Percentiles rank a stretch among this genome's conserved stretches.
Conservation (phyloP, 306 rosid species). For the Sindora glabra region DNA sequence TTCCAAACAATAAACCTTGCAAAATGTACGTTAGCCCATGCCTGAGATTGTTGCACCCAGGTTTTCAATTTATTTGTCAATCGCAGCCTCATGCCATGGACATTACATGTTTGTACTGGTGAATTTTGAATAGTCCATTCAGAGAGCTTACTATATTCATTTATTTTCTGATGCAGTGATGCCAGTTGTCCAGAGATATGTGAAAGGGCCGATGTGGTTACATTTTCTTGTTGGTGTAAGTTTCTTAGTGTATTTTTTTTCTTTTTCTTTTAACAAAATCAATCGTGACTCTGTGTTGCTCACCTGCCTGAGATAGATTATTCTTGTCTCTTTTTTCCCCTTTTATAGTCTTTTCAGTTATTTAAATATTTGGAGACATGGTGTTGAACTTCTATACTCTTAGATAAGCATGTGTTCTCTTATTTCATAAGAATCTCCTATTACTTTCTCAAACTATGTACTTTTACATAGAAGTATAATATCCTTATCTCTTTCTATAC, state of each 20-base stretch:
- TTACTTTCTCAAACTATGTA: too few species aligned
- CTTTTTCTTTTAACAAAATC: too few species aligned
- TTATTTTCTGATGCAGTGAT: constrained; percentile 52
- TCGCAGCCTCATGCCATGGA: neutral
- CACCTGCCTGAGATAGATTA: neutral
- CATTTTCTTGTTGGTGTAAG: constrained; percentile 91
- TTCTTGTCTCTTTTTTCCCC: neutral
- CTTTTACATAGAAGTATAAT: too few species aligned
- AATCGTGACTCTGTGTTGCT: neutral
- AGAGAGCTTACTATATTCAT: neutral
- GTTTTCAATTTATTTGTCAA: neutral
- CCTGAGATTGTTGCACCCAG: neutral
- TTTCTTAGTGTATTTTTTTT: constrained; percentile 7
- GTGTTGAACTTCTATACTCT: too few species aligned
- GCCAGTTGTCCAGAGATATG: constrained; percentile 57
- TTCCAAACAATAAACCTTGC: neutral
- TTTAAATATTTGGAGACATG: too few species aligned
- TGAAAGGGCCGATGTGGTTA: constrained; percentile 94
- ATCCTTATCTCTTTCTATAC: too few species aligned
- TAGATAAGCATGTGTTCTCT: too few species aligned
- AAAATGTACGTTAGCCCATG: neutral
- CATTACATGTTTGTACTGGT: neutral
- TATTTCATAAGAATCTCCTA: too few species aligned
- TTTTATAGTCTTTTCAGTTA: too few species aligned
- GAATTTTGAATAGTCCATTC: neutral